Conservation (phyloP, 345 rosid genomes). For the Erodium maritimum region DNA sequence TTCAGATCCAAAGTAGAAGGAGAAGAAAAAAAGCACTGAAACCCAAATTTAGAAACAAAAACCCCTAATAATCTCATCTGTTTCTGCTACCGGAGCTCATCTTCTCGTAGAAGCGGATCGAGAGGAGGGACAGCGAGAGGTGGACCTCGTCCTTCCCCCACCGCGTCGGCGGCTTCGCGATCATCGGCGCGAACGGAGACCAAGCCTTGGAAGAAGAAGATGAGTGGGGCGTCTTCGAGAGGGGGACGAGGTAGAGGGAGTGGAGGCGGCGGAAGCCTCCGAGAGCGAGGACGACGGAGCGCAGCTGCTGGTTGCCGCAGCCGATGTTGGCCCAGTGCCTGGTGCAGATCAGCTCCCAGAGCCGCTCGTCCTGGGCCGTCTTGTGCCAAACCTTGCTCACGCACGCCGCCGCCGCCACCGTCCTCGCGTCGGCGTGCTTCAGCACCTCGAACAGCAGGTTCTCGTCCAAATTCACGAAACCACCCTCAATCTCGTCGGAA, state of each 20-base stretch:
- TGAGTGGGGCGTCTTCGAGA: constrained; percentile 42
- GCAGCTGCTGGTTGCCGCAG: constrained; percentile 53
- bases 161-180: constrained; percentile 31
- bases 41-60: too few species aligned
- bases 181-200: constrained; percentile 18
- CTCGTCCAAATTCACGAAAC: constrained; percentile 43
- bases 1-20: too few species aligned
- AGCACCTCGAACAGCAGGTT: constrained; percentile 75
- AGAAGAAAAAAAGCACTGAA: too few species aligned
- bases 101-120: constrained; percentile 76
- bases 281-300: constrained; percentile 88
- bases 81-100: constrained; percentile 47
- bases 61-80: too few species aligned
- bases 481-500: neutral
- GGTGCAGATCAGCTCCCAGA: constrained; percentile 97
- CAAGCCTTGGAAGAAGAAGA: constrained; percentile 21
- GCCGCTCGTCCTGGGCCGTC: constrained; percentile 81
- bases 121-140: constrained; percentile 75
- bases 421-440: constrained; percentile 76
- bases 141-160: constrained; percentile 85
- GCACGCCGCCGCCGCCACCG: constrained; percentile 61
- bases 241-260: constrained; percentile 59
- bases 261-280: constrained; percentile 88
- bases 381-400: constrained; percentile 76
- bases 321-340: constrained; percentile 78